Base-by-base conservation (phyloP, 768 basidiomycete genomes). In the Trametes cingulata region DNA sequence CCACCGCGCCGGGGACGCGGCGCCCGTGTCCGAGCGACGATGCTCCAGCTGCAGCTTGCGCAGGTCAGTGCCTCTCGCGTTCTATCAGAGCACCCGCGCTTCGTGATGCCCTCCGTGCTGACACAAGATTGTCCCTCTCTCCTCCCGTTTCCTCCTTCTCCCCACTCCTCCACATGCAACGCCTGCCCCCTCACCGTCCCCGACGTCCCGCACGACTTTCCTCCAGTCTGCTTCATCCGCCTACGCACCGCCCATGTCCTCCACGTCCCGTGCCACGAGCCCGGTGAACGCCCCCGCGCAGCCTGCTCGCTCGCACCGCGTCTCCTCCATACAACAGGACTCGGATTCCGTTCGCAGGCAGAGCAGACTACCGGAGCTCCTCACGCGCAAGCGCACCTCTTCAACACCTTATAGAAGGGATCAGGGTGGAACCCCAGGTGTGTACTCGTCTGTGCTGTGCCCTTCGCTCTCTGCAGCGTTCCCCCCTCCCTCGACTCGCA, bases 21-120 rank as follows among this genome's bases (percentile, higher is more conserved):
- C 42, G 45, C 13, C 33, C 36, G 50, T 52, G 47, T 49, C 56
- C 39, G 39, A 49, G 56, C 41, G 37, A 61, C 49, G 43, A 58
- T 62, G 61, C 61, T 58, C 45, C 61, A 58, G 56, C 56, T 58
- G 39, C 61, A 58, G 52, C 56, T 63, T 56, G 56, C 57, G 61
- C 61, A 58, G 61, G 61, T 63, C 52, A 58, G 61, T 63, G 25
- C 9, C 33, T 52, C 37, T 29, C 25, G 55, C 20, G 54, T 61
- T 63, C 61, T 63, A 63, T 63, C 61, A 63, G 61, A 58, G 41
- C 61, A 27, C 50, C 52, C 37, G 55, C 54, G 61, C 61, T 63
- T 63, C 61, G 52, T 58, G 61, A 63, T 63, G 61, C 43, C 39
- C 46, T 46, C 61, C 54, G 56, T 63, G 61, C 61, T 63, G 61